Conservation (phyloP, 2,329 filamentous ascomycete species). For the Truncatella angustata region DNA sequence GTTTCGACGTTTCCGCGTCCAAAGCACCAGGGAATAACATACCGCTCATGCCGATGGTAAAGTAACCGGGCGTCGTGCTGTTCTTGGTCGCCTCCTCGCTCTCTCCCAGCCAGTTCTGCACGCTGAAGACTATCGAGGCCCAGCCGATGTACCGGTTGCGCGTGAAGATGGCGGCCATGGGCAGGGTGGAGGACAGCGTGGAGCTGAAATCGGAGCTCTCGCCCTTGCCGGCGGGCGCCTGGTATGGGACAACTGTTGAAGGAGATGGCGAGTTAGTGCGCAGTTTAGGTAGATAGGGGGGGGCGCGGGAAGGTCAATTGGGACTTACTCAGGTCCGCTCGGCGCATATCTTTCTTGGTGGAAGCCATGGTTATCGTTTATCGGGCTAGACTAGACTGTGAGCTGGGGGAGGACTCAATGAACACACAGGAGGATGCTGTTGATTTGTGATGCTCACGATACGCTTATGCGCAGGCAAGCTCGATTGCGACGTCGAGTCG, state of each 20-base stretch:
- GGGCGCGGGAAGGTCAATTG: neutral
- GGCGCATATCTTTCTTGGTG: conserved; percentile 74
- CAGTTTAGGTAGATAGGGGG: neutral
- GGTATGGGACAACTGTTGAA: conserved; percentile 77
- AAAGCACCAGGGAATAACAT: conserved; percentile 40
- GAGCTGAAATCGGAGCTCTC: conserved; percentile 68
- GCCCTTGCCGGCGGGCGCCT: conserved; percentile 67
- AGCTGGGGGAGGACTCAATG: too few species aligned
- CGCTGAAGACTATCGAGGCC: conserved; percentile 70
- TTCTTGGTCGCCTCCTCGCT: conserved; percentile 65
- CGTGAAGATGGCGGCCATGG: conserved; percentile 95
- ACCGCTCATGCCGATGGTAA: conserved; percentile 79
- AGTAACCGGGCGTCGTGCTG: conserved; percentile 64
- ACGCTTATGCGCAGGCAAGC: too few species aligned
- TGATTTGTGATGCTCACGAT: too few species aligned
- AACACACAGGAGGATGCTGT: too few species aligned
- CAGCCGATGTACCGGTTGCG: conserved; percentile 78
- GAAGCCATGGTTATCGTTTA: conserved; percentile 53
- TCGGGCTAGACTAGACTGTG: neutral
- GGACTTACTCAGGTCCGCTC: conserved; percentile 66
- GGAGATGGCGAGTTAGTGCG: neutral
- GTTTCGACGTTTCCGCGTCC: too few species aligned
- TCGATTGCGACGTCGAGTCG: neutral
- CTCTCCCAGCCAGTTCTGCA: conserved; percentile 77
- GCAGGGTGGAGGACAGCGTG: conserved; percentile 73